A percentile compares a stretch with the other conserved stretches of the same genome.
These are phyloP conservation scores for Nicotiana benthamiana DNA, from an alignment of 257 asterid species.

Conservation along the genomic window DNA sequence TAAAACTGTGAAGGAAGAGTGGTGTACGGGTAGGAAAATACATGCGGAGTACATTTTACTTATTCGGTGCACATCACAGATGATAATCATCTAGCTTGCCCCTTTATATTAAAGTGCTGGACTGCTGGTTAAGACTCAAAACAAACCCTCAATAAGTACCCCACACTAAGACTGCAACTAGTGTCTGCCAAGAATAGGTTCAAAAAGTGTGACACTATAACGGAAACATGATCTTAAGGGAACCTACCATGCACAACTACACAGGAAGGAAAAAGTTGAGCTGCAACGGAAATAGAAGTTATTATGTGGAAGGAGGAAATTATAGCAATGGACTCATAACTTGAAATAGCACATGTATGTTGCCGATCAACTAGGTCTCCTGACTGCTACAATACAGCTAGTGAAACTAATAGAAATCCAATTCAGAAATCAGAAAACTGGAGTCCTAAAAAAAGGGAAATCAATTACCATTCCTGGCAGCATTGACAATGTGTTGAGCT, in stretches of 20 bases:
- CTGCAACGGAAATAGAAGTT: not conserved
- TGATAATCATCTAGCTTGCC: not conserved
- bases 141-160: not conserved
- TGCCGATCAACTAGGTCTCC: not conserved
- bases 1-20: not conserved
- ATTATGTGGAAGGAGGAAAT: not conserved
- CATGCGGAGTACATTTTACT: not conserved
- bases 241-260: not conserved
- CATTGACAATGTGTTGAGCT: conserved; percentile 31
- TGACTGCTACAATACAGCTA: not conserved
- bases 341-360: not conserved
- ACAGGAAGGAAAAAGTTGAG: not conserved
- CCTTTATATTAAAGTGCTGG: no score
- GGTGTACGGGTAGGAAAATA: not conserved
- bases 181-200: not conserved
- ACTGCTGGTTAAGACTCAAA: not conserved
- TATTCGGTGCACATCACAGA: not conserved
- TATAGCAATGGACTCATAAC: not conserved
- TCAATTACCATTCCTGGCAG: conserved; percentile 20
- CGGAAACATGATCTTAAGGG: not conserved
- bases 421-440: not conserved
- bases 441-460: not conserved
- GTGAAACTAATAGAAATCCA: not conserved
- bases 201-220: not conserved
- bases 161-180: not conserved